phyloP scores from a whole-genome alignment of 192 early-diverging fungal species.

The Coemansia sp. region DNA sequence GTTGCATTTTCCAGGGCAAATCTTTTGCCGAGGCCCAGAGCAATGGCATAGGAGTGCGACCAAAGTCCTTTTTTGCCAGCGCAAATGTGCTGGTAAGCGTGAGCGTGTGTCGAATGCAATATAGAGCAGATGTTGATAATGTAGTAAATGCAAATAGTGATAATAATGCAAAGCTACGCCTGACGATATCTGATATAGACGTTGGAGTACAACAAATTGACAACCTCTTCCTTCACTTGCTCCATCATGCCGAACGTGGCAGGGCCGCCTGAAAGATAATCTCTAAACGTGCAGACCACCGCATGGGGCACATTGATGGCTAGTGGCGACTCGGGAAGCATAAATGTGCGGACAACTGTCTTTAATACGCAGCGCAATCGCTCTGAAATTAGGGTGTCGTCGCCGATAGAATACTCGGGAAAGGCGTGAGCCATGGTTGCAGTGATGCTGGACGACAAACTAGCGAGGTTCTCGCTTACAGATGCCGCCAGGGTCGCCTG shows the following conservation, averaged over 20 bases:
- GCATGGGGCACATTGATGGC: constrained; percentile 24
- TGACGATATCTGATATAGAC: constrained; percentile 27
- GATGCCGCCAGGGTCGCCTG: background rate
- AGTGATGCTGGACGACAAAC: constrained; percentile 23
- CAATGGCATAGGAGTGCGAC: background rate
- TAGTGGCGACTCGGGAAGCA: constrained; percentile 33
- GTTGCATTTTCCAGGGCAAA: background rate
- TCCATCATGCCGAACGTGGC: constrained; percentile 32
- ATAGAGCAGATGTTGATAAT: background rate
- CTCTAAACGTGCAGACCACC: constrained; percentile 9
- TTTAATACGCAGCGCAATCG: constrained; percentile 19
- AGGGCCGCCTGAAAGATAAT: constrained; percentile 19
- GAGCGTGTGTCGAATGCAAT: background rate
- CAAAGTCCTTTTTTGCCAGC: background rate
- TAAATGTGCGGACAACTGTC: constrained; percentile 31
- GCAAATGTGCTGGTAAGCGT: background rate
- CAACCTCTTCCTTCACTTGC: constrained; percentile 23
- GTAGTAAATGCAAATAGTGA: background rate
- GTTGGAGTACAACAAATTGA: constrained; percentile 41
- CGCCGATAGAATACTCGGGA: constrained; percentile 12
- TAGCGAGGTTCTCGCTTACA: constrained; percentile 12
- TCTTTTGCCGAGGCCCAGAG: background rate
- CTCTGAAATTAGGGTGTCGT: constrained; percentile 26
- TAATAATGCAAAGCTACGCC: constrained; percentile 4
- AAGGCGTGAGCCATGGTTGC: constrained; percentile 27